These are phyloP conservation scores for Fraxinus americana DNA, from an alignment of 257 asterid genomes.

Conservation along the genomic window DNA sequence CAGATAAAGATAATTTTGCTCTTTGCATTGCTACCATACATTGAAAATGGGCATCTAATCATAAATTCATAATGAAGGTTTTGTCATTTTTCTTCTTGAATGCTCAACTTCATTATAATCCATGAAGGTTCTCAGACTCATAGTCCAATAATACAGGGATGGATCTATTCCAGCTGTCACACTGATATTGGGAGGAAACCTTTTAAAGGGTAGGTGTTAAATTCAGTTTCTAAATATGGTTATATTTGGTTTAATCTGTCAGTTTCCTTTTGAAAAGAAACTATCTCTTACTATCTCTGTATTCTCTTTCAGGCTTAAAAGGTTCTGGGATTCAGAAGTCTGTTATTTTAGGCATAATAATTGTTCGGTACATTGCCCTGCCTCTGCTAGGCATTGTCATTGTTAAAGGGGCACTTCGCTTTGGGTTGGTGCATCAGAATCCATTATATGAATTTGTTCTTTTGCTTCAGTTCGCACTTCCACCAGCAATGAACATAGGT, in stretches of 20 bases:
- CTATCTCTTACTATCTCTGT: neutral
- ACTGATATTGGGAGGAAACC: conserved; percentile 86
- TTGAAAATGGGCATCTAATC: neutral
- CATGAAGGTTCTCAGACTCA: conserved; percentile 2
- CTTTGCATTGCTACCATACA: neutral
- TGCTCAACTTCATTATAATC: conserved; percentile 1
- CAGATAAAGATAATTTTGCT: neutral
- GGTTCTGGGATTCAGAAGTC: conserved; percentile 60
- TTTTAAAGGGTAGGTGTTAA: conserved; percentile 49
- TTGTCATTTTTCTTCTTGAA: neutral
- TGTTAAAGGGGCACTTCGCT: conserved; percentile 57
- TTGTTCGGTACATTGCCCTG: conserved; percentile 61
- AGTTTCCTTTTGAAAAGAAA: conserved; percentile 4
- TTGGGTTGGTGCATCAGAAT: conserved; percentile 58
- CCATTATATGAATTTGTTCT: conserved; percentile 78
- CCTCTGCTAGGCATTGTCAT: conserved; percentile 72
- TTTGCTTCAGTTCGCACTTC: conserved; percentile 76
- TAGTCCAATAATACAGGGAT: conserved; percentile 53
- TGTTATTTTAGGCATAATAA: conserved; percentile 53
- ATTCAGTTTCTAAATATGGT: neutral
- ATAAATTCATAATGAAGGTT: neutral
- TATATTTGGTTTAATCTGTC: neutral
- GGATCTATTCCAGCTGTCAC: conserved; percentile 89
- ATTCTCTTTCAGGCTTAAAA: conserved; percentile 52
- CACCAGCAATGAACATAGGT: conserved; percentile 97